A percentile compares a stretch with the other conserved stretches of the same genome.
Conservation (phyloP, 1,139 yeast species). For the Hyphopichia khmerensis region DNA sequence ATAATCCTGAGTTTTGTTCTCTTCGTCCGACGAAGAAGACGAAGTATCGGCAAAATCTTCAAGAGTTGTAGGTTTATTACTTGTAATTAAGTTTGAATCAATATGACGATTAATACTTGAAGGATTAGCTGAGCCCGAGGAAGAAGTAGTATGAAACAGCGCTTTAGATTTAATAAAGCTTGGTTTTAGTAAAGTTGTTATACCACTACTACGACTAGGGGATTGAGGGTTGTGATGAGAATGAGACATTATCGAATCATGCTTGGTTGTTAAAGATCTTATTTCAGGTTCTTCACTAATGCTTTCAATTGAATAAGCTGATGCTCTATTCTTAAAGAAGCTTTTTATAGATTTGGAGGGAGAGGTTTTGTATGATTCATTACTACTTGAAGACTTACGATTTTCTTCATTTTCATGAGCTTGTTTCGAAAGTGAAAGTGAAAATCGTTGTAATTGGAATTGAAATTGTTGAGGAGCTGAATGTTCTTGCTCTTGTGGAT, state of each 20-base stretch:
- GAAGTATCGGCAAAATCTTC: slow-evolving; percentile 47
- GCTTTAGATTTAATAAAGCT: slow-evolving; percentile 22
- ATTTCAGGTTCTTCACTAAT: slow-evolving; percentile 25
- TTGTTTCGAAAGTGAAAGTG: background rate
- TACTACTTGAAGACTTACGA: background rate
- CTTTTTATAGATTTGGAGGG: slow-evolving; percentile 29
- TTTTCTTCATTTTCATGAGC: slow-evolving; percentile 1
- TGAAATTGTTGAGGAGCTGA: slow-evolving; percentile 1
- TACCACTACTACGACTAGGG: background rate
- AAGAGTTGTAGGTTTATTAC: slow-evolving; percentile 16
- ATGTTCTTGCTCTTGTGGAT: background rate
- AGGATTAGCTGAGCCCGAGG: slow-evolving; percentile 1
- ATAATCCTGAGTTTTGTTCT: slow-evolving; percentile 11
- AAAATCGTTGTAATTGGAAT: background rate
- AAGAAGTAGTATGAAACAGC: slow-evolving; percentile 10
- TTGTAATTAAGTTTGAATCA: background rate
- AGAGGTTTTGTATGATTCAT: slow-evolving; percentile 11
- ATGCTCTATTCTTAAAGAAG: slow-evolving; percentile 24
- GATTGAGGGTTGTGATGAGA: slow-evolving; percentile 1
- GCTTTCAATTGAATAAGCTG: slow-evolving; percentile 28
- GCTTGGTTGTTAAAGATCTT: slow-evolving; percentile 1
- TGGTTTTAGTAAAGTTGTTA: slow-evolving; percentile 17
- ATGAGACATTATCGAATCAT: background rate
- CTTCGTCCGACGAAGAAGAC: slow-evolving; percentile 14
- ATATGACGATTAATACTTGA: slow-evolving; percentile 5